Conservation (phyloP, 148 eudicot genomes). For the Chenopodium album region DNA sequence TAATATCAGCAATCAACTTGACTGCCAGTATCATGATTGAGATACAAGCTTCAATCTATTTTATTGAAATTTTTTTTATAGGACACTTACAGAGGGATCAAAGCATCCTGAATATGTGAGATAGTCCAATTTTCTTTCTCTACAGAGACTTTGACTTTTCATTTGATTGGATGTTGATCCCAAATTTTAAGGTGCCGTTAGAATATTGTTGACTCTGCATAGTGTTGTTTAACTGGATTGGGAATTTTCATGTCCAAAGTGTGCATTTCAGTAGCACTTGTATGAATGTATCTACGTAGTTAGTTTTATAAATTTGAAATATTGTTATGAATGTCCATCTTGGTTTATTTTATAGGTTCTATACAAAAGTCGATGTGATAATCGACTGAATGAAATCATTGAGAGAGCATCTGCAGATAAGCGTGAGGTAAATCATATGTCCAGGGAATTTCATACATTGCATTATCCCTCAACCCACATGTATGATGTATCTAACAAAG, state of each 20-base stretch:
- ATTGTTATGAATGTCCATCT: conserved; percentile 8
- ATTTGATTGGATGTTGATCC: background rate
- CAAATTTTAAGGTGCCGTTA: background rate
- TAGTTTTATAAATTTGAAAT: background rate
- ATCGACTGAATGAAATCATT: conserved; percentile 94
- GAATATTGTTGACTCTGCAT: background rate
- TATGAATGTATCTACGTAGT: background rate
- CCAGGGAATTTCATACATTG: background rate
- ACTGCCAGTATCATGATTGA: too few species aligned
- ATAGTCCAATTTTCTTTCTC: background rate
- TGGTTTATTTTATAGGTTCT: conserved; percentile 53
- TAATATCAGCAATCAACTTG: too few species aligned
- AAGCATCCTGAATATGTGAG: background rate
- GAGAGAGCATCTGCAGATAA: conserved; percentile 96
- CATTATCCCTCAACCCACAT: conserved; percentile 1
- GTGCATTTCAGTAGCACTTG: background rate
- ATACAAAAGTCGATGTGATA: conserved; percentile 95
- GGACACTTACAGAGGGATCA: background rate
- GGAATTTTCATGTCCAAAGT: background rate
- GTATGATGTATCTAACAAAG: background rate
- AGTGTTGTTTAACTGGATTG: background rate
- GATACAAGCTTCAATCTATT: background rate
- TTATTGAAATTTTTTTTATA: background rate
- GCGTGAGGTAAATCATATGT: conserved; percentile 62
- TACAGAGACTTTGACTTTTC: background rate